Conservation (phyloP, 805 yeast species). For the Lipomyces sp. region DNA sequence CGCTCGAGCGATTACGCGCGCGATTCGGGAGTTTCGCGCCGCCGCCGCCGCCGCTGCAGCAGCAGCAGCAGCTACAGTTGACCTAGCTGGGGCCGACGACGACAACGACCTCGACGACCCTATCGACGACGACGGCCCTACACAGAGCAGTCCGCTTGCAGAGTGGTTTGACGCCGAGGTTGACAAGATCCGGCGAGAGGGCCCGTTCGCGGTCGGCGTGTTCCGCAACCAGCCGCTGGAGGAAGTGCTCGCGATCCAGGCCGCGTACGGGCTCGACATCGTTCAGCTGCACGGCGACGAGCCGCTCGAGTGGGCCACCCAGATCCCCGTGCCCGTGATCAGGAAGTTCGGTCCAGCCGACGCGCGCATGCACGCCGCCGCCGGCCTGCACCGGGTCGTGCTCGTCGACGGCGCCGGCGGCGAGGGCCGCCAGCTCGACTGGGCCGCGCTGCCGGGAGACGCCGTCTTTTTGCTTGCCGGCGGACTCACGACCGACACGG, state of each 20-base stretch:
- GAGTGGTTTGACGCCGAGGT: constrained; percentile 23
- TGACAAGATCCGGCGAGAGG: constrained; percentile 7
- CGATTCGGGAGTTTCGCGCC: constrained; percentile 30
- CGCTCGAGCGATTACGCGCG: constrained; percentile 48
- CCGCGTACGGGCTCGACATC: constrained; percentile 58
- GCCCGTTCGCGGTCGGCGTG: constrained; percentile 83
- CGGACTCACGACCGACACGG: constrained; percentile 77
- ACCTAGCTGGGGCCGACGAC: neutral
- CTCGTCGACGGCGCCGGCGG: constrained; percentile 81
- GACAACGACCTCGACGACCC: neutral
- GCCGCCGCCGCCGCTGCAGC: no score
- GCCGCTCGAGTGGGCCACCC: constrained; percentile 46
- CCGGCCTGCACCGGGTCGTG: constrained; percentile 50
- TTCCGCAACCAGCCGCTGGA: constrained; percentile 75
- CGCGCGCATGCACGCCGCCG: constrained; percentile 29
- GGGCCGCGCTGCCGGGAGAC: constrained; percentile 52
- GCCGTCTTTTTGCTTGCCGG: constrained; percentile 73
- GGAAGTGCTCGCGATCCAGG: constrained; percentile 48
- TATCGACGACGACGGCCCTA: neutral
- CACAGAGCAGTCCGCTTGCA: neutral
- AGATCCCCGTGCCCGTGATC: constrained; percentile 58
- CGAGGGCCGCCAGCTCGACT: constrained; percentile 75
- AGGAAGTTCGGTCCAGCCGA: constrained; percentile 67
- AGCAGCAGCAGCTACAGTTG: neutral
- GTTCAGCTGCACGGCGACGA: constrained; percentile 88